phyloP scores from a whole-genome alignment of 2,329 filamentous ascomycete genomes.

The Penicillium sp. region DNA sequence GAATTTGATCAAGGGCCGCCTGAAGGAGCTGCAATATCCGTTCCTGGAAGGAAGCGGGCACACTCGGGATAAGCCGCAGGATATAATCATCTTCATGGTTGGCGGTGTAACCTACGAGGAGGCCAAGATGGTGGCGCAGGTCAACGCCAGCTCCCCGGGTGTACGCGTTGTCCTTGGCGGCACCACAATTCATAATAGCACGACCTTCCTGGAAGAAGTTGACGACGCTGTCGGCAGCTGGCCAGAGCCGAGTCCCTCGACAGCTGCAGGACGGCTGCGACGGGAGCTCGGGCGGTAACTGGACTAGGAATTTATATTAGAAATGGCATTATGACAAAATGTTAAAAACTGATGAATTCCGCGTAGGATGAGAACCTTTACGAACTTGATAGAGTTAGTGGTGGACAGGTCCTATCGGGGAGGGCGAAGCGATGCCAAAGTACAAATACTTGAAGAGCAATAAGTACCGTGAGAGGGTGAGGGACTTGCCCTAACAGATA shows the following conservation, averaged over 20 bases:
- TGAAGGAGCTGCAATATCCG: conserved; percentile 85
- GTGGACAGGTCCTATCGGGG: too few species aligned
- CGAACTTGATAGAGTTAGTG: too few species aligned
- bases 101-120: conserved; percentile 96
- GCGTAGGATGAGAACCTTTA: not conserved
- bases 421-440: too few species aligned
- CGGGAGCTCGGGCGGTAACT: conserved; percentile 57
- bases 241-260: conserved; percentile 67
- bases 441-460: too few species aligned
- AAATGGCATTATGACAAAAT: conserved; percentile 1
- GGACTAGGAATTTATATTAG: not conserved
- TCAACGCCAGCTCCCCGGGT: conserved; percentile 87
- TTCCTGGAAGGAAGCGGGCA: conserved; percentile 86
- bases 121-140: conserved; percentile 89
- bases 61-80: conserved; percentile 92
- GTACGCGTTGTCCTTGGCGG: conserved; percentile 86
- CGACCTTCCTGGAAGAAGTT: conserved; percentile 85
- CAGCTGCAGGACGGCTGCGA: conserved; percentile 61
- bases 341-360: not conserved
- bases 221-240: conserved; percentile 83
- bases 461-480: too few species aligned
- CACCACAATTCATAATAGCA: conserved; percentile 83
- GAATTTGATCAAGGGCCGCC: conserved; percentile 84
- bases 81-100: conserved; percentile 91
- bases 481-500: too few species aligned